These are phyloP conservation scores for Hemileccinum rubropunctum DNA, from an alignment of 768 basidiomycete genomes.

Conservation along the genomic window DNA sequence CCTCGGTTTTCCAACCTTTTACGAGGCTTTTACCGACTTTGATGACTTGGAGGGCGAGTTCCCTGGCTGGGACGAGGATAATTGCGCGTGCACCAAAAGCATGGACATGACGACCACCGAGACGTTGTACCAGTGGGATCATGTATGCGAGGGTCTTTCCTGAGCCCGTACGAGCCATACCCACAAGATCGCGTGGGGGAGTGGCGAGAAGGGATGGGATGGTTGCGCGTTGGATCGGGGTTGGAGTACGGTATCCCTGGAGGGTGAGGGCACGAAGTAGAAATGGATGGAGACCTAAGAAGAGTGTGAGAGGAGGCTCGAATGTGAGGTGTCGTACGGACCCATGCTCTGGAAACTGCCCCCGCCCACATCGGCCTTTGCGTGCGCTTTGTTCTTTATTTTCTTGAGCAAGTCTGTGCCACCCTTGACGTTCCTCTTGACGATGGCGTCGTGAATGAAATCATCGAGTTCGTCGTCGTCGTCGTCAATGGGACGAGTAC, in stretches of 20 bases:
- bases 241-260: conserved; percentile 93
- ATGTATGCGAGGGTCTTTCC: conserved; percentile 97
- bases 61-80: conserved; percentile 88
- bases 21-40: conserved; percentile 95
- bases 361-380: conserved; percentile 81
- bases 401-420: conserved; percentile 79
- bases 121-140: conserved; percentile 84
- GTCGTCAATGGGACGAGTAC: conserved; percentile 36
- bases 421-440: conserved; percentile 68
- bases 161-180: conserved; percentile 97
- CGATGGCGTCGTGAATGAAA: conserved; percentile 67
- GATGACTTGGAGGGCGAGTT: conserved; percentile 90
- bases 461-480: conserved; percentile 59
- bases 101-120: conserved; percentile 76
- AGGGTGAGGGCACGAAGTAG: conserved; percentile 81
- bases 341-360: conserved; percentile 98
- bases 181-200: conserved; percentile 90
- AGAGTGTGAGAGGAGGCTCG: not conserved
- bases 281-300: conserved; percentile 74
- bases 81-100: conserved; percentile 83
- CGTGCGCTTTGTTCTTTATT: conserved; percentile 45
- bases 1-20: conserved; percentile 67
- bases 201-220: conserved; percentile 82
- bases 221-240: conserved; percentile 90
- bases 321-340: conserved; percentile 34